A percentile compares a stretch with the other conserved stretches of the same genome.
Evolutionary conservation across 768 basidiomycete species (phyloP).

Genomic region (Amanita phalloides): DNA sequence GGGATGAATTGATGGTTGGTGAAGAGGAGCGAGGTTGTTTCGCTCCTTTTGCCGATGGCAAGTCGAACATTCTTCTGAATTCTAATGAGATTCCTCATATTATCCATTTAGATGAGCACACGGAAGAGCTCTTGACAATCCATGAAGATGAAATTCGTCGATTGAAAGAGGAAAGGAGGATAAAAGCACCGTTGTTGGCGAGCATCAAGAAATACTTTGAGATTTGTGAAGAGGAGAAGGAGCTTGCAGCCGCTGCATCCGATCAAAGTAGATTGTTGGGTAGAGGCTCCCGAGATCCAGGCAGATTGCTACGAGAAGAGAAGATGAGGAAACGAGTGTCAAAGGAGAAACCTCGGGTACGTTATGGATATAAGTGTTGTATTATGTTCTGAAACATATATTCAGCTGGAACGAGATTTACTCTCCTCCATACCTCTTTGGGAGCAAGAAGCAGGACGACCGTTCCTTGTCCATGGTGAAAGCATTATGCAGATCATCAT

Average conservation of each 20-base stretch:
- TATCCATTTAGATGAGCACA: slow-evolving; percentile 57
- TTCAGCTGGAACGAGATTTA: slow-evolving; percentile 83
- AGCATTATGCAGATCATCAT: slow-evolving; percentile 72
- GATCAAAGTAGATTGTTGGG: slow-evolving; percentile 79
- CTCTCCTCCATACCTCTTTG: slow-evolving; percentile 69
- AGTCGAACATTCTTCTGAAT: slow-evolving; percentile 10
- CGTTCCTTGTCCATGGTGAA: slow-evolving; percentile 80
- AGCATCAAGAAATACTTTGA: slow-evolving; percentile 83
- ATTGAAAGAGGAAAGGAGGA: slow-evolving; percentile 72
- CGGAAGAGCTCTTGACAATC: slow-evolving; percentile 74
- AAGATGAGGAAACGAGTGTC: slow-evolving; percentile 93
- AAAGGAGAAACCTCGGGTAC: slow-evolving; percentile 87
- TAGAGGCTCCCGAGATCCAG: slow-evolving; percentile 74
- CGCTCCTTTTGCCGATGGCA: slow-evolving; percentile 76
- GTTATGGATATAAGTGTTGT: slow-evolving; percentile 13
- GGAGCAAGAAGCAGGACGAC: slow-evolving; percentile 66
- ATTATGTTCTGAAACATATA: neutral
- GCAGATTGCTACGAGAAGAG: slow-evolving; percentile 83
- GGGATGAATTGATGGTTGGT: slow-evolving; percentile 81
- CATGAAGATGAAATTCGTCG: slow-evolving; percentile 81
- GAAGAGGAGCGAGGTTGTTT: slow-evolving; percentile 78
- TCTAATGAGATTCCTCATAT: neutral
- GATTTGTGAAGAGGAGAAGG: slow-evolving; percentile 83
- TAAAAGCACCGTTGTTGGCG: slow-evolving; percentile 66
- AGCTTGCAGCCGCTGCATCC: slow-evolving; percentile 68